Percentiles rank a stretch among this genome's conserved stretches.
These are phyloP conservation scores for Irineochytrium annulatum DNA, from an alignment of 192 early-diverging fungal genomes.

Conservation along the genomic window DNA sequence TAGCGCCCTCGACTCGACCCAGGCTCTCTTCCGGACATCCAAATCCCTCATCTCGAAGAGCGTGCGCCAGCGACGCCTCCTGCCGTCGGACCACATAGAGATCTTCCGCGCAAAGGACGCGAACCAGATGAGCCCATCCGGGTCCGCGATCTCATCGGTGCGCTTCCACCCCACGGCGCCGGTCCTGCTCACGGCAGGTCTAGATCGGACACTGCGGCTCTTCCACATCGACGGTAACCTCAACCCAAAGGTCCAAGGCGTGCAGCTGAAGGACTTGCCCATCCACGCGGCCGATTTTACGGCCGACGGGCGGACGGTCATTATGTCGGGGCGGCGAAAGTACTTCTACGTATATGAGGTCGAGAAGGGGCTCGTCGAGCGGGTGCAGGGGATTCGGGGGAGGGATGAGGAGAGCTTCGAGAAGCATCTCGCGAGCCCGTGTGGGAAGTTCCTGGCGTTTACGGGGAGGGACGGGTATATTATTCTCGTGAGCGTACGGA, in stretches of 20 bases:
- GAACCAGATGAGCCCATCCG: constrained; percentile 53
- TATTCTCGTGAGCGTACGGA: constrained; percentile 66
- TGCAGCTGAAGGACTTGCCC: constrained; percentile 86
- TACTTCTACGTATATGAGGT: constrained; percentile 85
- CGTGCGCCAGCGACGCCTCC: background rate
- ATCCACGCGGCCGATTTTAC: constrained; percentile 75
- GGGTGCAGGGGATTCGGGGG: constrained; percentile 68
- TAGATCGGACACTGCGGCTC: constrained; percentile 82
- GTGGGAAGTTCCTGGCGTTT: constrained; percentile 74
- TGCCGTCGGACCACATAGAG: constrained; percentile 56
- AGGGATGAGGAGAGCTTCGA: constrained; percentile 70
- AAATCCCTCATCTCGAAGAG: constrained; percentile 24
- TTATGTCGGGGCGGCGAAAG: constrained; percentile 73
- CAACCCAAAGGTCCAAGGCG: constrained; percentile 86
- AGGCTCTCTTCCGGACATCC: constrained; percentile 10
- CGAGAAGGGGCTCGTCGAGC: constrained; percentile 66
- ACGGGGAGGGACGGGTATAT: constrained; percentile 78
- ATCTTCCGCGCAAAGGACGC: constrained; percentile 72
- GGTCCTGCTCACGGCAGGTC: constrained; percentile 82
- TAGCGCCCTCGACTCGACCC: too few relatives aligned
- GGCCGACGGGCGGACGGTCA: constrained; percentile 66
- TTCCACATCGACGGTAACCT: constrained; percentile 91
- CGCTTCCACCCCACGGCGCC: constrained; percentile 88
- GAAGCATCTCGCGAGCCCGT: constrained; percentile 63
- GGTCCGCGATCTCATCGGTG: constrained; percentile 62